Conservation (phyloP, 257 asterid species). For the Phtheirospermum japonicum region DNA sequence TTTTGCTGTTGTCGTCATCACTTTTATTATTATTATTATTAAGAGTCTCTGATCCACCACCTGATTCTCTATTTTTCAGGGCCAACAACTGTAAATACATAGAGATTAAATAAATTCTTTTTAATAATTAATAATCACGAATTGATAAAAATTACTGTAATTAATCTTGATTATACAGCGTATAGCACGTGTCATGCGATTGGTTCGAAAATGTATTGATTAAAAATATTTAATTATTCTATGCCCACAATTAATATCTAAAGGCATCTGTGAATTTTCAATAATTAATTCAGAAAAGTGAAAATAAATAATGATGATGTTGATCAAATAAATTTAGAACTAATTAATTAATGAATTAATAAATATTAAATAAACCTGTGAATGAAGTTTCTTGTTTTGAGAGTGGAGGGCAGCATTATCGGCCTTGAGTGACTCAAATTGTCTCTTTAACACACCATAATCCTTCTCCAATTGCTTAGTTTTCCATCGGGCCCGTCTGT, state of each 20-base stretch:
- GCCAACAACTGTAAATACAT: constrained; percentile 25
- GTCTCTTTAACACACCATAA: constrained; percentile 56
- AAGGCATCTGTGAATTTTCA: no score
- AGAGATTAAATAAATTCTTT: neutral
- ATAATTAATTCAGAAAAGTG: no score
- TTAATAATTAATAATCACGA: no score
- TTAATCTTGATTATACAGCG: no score
- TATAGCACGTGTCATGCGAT: no score
- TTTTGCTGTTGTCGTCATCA: constrained; percentile 12
- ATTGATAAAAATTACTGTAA: no score
- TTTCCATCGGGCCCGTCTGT: constrained; percentile 87
- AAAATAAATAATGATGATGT: no score
- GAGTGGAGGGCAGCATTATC: constrained; percentile 69
- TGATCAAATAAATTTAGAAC: no score
- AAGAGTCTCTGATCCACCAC: neutral
- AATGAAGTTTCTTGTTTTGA: constrained; percentile 62
- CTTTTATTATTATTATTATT: neutral
- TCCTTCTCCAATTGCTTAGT: constrained; percentile 82
- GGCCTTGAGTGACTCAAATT: constrained; percentile 57
- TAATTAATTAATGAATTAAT: no score
- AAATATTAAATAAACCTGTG: constrained; percentile 40
- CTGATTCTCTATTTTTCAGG: constrained; percentile 17
- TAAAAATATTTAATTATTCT: no score
- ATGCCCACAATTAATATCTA: no score
- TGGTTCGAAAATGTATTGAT: no score